Conservation (phyloP, 345 rosid genomes). For the Erucastrum elatum region DNA sequence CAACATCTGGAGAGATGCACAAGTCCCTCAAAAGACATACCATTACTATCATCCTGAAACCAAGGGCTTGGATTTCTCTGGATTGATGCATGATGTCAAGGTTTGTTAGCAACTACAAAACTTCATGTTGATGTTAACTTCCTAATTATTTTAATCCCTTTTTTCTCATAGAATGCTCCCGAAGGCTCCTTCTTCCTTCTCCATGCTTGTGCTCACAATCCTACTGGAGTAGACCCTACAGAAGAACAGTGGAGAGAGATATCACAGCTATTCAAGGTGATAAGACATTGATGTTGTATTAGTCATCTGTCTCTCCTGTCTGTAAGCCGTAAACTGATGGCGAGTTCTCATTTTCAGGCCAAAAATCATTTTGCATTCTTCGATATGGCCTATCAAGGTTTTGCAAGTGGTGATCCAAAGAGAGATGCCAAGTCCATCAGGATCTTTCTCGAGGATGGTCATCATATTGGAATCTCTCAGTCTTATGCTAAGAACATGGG, state of each 20-base stretch:
- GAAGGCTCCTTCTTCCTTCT: constrained; percentile 89
- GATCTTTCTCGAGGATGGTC: constrained; percentile 93
- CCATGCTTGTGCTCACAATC: constrained; percentile 93
- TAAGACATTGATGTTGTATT: neutral
- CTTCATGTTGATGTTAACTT: constrained; percentile 7
- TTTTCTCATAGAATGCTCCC: constrained; percentile 70
- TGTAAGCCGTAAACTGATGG: too few species aligned
- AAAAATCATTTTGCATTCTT: constrained; percentile 89
- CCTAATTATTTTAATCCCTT: neutral
- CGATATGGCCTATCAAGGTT: constrained; percentile 99
- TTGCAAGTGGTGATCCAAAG: constrained; percentile 95
- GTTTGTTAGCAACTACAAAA: constrained; percentile 36
- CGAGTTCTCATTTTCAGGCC: constrained; percentile 44
- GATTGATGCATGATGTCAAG: constrained; percentile 86
- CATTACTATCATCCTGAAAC: constrained; percentile 90
- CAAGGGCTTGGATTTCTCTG: constrained; percentile 81
- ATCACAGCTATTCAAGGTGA: constrained; percentile 79
- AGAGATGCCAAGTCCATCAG: constrained; percentile 93
- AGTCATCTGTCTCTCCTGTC: too few species aligned
- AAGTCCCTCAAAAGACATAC: constrained; percentile 73
- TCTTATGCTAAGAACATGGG: constrained; percentile 99
- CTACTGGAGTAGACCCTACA: constrained; percentile 95
- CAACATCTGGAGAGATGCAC: constrained; percentile 97
- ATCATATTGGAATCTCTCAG: constrained; percentile 84
- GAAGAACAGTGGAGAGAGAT: constrained; percentile 97